These are phyloP conservation scores for Fraxinus greggii DNA, from an alignment of 305 asterid genomes.

Conservation along the genomic window DNA sequence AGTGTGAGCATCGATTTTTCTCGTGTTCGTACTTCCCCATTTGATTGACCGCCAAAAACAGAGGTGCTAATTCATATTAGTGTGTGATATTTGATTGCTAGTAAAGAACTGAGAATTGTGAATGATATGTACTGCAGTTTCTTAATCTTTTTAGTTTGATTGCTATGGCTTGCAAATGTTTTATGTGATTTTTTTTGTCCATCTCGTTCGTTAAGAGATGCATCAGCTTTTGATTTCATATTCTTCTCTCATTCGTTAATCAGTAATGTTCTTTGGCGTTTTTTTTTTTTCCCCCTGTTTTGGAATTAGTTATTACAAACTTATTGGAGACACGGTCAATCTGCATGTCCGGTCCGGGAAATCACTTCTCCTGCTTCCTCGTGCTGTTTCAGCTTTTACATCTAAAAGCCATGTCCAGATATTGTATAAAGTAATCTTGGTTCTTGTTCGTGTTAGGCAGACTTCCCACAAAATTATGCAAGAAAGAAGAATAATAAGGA, in stretches of 20 bases:
- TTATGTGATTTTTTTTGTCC: not conserved
- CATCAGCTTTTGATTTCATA: not conserved
- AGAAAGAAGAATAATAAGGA: no score
- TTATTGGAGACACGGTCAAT: not conserved
- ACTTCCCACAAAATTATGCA: no score
- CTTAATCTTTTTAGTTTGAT: not conserved
- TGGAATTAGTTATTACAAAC: not conserved
- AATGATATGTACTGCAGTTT: constrained; percentile 6
- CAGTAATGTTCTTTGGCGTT: not conserved
- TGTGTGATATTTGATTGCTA: constrained; percentile 21
- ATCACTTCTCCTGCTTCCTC: no score
- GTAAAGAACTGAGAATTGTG: constrained; percentile 25
- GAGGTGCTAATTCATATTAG: constrained; percentile 30
- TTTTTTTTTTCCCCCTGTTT: no score
- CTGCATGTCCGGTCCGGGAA: no score
- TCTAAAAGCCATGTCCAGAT: no score
- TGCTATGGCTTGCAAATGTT: not conserved
- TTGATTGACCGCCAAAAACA: constrained; percentile 26
- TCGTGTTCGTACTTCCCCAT: constrained; percentile 28
- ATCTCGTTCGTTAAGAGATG: not conserved
- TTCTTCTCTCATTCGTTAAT: not conserved
- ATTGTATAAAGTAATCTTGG: no score
- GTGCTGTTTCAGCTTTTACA: no score
- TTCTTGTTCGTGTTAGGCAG: no score
- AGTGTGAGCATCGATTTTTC: constrained; percentile 34